Evolutionary conservation across 495 filamentous ascomycete species (phyloP).

Genomic region (Talaromyces stipitatus): DNA sequence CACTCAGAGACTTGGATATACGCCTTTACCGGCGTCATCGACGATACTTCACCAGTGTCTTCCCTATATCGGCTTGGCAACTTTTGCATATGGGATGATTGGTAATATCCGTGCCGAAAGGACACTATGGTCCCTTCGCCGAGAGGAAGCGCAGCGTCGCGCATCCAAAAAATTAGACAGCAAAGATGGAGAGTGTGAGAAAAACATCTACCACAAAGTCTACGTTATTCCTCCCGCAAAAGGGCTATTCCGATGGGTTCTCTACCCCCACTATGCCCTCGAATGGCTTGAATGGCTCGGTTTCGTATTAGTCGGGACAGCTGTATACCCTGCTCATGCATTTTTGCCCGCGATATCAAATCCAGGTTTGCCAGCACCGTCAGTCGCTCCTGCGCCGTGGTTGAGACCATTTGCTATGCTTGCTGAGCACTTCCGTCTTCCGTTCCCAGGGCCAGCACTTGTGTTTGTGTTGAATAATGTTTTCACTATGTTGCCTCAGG

Average conservation of each 20-base stretch:
- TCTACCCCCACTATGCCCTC: constrained; percentile 88
- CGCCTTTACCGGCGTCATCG: constrained; percentile 8
- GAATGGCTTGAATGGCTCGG: constrained; percentile 97
- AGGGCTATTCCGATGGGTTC: constrained; percentile 72
- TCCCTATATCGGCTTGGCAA: constrained; percentile 38
- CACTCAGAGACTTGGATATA: not conserved
- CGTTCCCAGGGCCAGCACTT: constrained; percentile 56
- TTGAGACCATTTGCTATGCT: constrained; percentile 47
- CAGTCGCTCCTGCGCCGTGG: constrained; percentile 37
- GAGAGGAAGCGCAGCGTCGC: constrained; percentile 33
- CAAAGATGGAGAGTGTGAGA: constrained; percentile 21
- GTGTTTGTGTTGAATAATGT: constrained; percentile 82
- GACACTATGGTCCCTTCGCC: constrained; percentile 49
- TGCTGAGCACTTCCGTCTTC: constrained; percentile 18
- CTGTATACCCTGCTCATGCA: constrained; percentile 15
- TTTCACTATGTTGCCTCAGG: constrained; percentile 82
- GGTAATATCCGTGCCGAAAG: constrained; percentile 77
- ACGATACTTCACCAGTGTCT: constrained; percentile 4
- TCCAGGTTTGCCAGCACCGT: constrained; percentile 7
- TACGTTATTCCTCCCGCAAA: constrained; percentile 83
- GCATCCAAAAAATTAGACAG: constrained; percentile 40
- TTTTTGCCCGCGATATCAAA: not conserved
- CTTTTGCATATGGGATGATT: constrained; percentile 62
- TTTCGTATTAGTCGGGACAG: constrained; percentile 60
- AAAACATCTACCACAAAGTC: constrained; percentile 57